phyloP scores from a whole-genome alignment of 192 early-diverging fungal species.

The Coemansia sp. region DNA sequence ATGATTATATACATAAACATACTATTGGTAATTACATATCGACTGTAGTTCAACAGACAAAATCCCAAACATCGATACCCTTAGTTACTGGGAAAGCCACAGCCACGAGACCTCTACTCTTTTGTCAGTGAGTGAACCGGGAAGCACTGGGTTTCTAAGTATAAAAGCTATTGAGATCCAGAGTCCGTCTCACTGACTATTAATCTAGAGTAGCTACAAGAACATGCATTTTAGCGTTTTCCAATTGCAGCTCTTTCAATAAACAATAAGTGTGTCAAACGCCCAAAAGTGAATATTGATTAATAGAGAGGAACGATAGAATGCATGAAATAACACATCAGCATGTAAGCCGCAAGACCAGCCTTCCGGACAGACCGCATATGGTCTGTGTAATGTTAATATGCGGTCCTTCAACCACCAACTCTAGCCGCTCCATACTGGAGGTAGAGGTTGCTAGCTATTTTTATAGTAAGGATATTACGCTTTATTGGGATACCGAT shows the following conservation, averaged over 20 bases:
- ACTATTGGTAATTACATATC: not conserved
- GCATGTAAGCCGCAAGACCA: too few relatives aligned
- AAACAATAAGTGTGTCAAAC: too few relatives aligned
- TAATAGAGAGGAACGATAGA: too few relatives aligned
- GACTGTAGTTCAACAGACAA: constrained; percentile 6
- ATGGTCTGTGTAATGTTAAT: not conserved
- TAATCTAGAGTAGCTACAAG: not conserved
- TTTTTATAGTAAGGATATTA: too few relatives aligned
- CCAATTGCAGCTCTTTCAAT: not conserved
- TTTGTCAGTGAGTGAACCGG: constrained; percentile 35
- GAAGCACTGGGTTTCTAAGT: constrained; percentile 24
- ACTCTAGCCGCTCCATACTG: too few relatives aligned
- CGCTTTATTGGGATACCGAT: too few relatives aligned
- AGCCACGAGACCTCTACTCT: constrained; percentile 19
- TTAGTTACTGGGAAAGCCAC: constrained; percentile 1
- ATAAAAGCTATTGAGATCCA: constrained; percentile 16
- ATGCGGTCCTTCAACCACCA: too few relatives aligned
- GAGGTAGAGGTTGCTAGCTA: too few relatives aligned
- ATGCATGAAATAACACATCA: too few relatives aligned
- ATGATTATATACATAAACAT: not conserved
- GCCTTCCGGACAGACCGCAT: not conserved
- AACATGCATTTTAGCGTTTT: not conserved
- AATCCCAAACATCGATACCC: not conserved
- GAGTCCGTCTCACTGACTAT: not conserved
- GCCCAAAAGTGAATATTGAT: too few relatives aligned